Percentiles rank a stretch among this genome's conserved stretches.
phyloP scores from a whole-genome alignment of 2,329 filamentous ascomycete species.

The Trichophyton equinum region DNA sequence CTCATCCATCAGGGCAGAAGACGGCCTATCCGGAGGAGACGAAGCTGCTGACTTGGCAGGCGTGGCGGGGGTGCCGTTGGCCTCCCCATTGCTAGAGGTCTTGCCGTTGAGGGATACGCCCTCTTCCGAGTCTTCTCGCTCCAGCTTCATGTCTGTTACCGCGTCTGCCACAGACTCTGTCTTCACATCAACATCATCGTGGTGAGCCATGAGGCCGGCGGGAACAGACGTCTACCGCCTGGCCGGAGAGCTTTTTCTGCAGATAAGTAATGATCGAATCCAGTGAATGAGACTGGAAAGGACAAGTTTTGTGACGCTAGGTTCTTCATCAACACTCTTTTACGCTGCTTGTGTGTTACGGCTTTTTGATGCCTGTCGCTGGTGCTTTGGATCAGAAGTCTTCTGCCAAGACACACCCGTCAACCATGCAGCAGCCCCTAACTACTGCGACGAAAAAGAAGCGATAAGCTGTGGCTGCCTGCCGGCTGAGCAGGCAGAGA shows the following conservation, averaged over 20 bases:
- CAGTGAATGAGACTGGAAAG: not conserved
- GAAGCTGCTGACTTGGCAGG: not conserved
- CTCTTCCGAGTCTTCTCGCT: constrained; percentile 19
- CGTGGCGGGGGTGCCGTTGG: constrained; percentile 10
- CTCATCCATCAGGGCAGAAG: constrained; percentile 24
- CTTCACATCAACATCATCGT: constrained; percentile 30
- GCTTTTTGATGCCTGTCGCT: not conserved
- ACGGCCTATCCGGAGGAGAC: not conserved
- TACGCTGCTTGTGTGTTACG: not conserved
- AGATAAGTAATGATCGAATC: not conserved
- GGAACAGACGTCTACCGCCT: not conserved
- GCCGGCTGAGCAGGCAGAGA: not conserved
- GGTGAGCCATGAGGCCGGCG: constrained; percentile 29
- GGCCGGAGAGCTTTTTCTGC: not conserved
- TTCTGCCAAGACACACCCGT: not conserved
- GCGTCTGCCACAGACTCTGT: constrained; percentile 25
- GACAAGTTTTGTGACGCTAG: not conserved
- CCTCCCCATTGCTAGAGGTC: constrained; percentile 5
- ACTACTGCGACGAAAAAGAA: not conserved
- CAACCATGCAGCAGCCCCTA: not conserved
- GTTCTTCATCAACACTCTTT: not conserved
- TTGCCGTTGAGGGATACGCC: constrained; percentile 17
- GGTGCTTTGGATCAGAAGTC: not conserved
- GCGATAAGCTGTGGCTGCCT: not conserved
- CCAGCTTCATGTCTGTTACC: constrained; percentile 27